Conservation (phyloP, 768 basidiomycete genomes). For the Hysterangium stoloniferum region DNA sequence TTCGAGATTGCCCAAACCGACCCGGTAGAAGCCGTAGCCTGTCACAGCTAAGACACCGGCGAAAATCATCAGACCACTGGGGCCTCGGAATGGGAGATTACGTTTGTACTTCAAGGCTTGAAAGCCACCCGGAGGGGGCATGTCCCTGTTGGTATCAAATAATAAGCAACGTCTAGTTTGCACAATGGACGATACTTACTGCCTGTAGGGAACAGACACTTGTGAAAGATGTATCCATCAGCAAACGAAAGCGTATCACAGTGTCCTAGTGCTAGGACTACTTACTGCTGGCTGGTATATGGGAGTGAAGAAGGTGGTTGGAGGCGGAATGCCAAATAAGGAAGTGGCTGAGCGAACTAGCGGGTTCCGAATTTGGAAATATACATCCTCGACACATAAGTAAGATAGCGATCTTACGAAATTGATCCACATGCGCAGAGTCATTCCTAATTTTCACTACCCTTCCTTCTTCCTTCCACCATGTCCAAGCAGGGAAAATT, state of each 20-base stretch:
- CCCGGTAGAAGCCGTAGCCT: conserved; percentile 84
- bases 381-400: conserved; percentile 7
- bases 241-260: neutral
- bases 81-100: conserved; percentile 85
- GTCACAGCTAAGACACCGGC: conserved; percentile 81
- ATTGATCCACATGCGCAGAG: conserved; percentile 4
- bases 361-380: conserved; percentile 2
- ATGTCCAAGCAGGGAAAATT: neutral
- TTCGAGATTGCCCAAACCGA: conserved; percentile 88
- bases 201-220: conserved; percentile 58
- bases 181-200: conserved; percentile 37
- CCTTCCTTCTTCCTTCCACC: neutral
- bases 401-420: conserved; percentile 1
- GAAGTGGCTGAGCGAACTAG: neutral
- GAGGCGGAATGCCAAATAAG: conserved; percentile 7
- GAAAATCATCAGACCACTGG: conserved; percentile 77
- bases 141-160: conserved; percentile 52
- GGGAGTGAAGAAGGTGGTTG: neutral
- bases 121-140: conserved; percentile 93
- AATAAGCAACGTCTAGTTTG: neutral
- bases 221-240: conserved; percentile 12
- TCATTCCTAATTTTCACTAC: neutral
- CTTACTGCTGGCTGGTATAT: conserved; percentile 3
- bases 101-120: conserved; percentile 91
- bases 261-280: neutral